A percentile compares a stretch with the other conserved stretches of the same genome.
Evolutionary conservation across 306 rosid species (phyloP).

Genomic region (Malus fusca): DNA sequence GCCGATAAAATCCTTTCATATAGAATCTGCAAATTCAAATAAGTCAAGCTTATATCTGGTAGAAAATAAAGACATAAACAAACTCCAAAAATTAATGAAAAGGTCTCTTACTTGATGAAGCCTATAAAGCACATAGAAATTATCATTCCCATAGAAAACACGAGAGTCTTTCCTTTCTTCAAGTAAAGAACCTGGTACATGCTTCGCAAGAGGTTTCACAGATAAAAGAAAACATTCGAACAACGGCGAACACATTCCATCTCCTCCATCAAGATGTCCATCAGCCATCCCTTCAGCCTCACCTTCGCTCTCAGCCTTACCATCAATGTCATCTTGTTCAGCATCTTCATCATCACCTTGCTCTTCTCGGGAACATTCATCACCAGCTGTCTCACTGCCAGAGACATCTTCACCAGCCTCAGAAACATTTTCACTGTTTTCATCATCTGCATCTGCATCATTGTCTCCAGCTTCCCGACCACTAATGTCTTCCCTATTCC

Average conservation of each 20-base stretch:
- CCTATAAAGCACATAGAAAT: conserved; percentile 81
- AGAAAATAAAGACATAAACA: not conserved
- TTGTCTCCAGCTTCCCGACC: conserved; percentile 57
- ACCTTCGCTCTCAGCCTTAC: conserved; percentile 97
- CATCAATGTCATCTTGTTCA: conserved; percentile 70
- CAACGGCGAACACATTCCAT: conserved; percentile 49
- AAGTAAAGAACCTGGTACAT: conserved; percentile 39
- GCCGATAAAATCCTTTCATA: conserved; percentile 88
- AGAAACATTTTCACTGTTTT: conserved; percentile 85
- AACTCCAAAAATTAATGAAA: not conserved
- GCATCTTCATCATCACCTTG: conserved; percentile 72
- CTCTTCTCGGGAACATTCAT: conserved; percentile 77
- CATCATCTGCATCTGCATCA: conserved; percentile 92
- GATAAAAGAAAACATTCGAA: conserved; percentile 68
- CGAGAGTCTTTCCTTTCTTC: conserved; percentile 52
- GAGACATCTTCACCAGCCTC: conserved; percentile 89
- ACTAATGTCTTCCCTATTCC: conserved; percentile 43
- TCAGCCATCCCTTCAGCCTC: conserved; percentile 83
- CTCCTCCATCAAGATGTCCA: conserved; percentile 59
- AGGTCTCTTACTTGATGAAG: conserved; percentile 77
- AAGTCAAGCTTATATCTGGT: conserved; percentile 1
- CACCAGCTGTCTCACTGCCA: conserved; percentile 91
- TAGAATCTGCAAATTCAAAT: conserved; percentile 50
- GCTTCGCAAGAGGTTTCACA: conserved; percentile 85
- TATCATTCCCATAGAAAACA: conserved; percentile 87